Conservation (phyloP, 345 rosid species). For the Pelargonium nanum region DNA sequence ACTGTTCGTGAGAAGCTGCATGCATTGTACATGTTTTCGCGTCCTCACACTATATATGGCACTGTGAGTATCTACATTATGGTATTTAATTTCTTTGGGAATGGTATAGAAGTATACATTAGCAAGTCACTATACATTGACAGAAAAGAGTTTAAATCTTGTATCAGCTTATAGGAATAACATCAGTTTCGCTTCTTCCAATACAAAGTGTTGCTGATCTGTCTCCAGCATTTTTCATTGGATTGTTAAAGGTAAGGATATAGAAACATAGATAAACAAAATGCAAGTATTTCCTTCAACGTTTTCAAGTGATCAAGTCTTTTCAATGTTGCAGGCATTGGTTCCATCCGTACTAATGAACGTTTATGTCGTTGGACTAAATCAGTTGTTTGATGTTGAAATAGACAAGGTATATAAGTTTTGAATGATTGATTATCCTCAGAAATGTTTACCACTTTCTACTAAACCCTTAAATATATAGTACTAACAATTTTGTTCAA, state of each 20-base stretch:
- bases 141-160: neutral
- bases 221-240: constrained; percentile 19
- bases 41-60: constrained; percentile 31
- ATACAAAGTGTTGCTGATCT: constrained; percentile 14
- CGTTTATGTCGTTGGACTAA: constrained; percentile 26
- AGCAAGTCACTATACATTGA: neutral
- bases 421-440: too few relatives aligned
- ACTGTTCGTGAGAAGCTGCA: neutral
- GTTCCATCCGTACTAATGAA: constrained; percentile 21
- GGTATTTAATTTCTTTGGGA: neutral
- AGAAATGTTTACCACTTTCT: too few relatives aligned
- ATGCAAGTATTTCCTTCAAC: neutral
- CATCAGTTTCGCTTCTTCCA: constrained; percentile 24
- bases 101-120: neutral
- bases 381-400: constrained; percentile 23
- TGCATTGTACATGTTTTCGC: constrained; percentile 19
- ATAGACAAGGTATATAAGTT: constrained; percentile 26
- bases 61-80: constrained; percentile 15
- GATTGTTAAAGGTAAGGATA: constrained; percentile 19
- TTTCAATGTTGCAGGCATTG: constrained; percentile 16
- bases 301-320: neutral
- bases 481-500: neutral
- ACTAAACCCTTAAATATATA: too few relatives aligned
- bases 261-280: neutral
- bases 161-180: constrained; percentile 19